A percentile compares a stretch with the other conserved stretches of the same genome.
These are phyloP conservation scores for Ilex asprella DNA, from an alignment of 257 asterid species.

Conservation along the genomic window DNA sequence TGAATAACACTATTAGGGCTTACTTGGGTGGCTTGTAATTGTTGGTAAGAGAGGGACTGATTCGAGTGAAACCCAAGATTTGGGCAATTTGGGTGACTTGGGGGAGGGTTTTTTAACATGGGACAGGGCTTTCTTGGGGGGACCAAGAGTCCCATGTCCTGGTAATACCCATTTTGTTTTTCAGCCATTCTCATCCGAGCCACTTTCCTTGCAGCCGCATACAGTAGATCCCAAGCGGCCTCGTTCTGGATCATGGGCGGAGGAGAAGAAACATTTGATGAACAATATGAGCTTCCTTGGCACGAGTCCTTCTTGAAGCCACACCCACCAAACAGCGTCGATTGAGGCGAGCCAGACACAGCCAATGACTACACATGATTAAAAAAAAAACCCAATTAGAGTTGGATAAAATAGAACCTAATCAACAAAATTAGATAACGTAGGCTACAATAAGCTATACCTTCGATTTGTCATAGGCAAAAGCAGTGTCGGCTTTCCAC, in stretches of 20 bases:
- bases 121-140: slow-evolving; percentile 25
- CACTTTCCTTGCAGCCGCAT: slow-evolving; percentile 11
- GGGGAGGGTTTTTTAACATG: neutral
- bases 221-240: slow-evolving; percentile 14
- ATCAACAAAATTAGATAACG: no score
- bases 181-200: slow-evolving; percentile 16
- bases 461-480: slow-evolving; percentile 25
- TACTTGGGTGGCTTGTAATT: slow-evolving; percentile 44
- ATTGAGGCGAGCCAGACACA: slow-evolving; percentile 68
- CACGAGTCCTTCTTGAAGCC: slow-evolving; percentile 38
- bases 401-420: neutral
- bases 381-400: neutral
- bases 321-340: slow-evolving; percentile 37
- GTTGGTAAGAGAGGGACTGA: slow-evolving; percentile 35
- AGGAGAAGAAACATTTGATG: slow-evolving; percentile 41
- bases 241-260: slow-evolving; percentile 14
- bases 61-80: slow-evolving; percentile 11
- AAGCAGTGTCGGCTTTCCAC: slow-evolving; percentile 11
- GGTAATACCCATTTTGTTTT: neutral
- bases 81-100: slow-evolving; percentile 1
- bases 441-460: slow-evolving; percentile 7
- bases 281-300: slow-evolving; percentile 37
- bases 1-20: neutral
- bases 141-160: slow-evolving; percentile 4
- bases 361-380: slow-evolving; percentile 23